phyloP scores from a whole-genome alignment of 257 asterid genomes.

The Leptodermis oblonga region DNA sequence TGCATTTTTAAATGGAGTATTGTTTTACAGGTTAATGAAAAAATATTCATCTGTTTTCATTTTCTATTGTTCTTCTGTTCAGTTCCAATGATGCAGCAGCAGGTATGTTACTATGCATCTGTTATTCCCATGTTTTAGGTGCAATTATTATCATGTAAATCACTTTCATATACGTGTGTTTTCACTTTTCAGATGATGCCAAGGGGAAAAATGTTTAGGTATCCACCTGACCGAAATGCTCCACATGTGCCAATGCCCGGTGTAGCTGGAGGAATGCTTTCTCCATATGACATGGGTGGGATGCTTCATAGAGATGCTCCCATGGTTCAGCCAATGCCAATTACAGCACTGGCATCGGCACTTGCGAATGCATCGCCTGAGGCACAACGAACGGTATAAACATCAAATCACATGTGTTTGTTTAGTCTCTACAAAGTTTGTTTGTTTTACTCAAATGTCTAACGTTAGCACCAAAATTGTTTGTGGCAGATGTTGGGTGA shows the following conservation, averaged over 20 bases:
- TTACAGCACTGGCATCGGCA: conserved; percentile 67
- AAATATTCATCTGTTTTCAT: neutral
- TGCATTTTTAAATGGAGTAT: neutral
- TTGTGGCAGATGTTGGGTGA: conserved; percentile 44
- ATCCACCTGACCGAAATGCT: conserved; percentile 67
- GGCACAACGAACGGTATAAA: conserved; percentile 67
- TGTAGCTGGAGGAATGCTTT: conserved; percentile 60
- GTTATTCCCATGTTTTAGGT: neutral
- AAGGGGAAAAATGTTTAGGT: conserved; percentile 68
- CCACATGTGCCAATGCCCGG: conserved; percentile 50
- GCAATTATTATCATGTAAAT: neutral
- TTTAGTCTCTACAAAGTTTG: neutral
- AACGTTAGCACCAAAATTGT: neutral
- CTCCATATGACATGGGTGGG: conserved; percentile 76
- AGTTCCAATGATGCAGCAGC: conserved; percentile 52
- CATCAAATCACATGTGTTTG: too few relatives aligned
- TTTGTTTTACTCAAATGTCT: neutral
- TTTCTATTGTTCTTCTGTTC: neutral
- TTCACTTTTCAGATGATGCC: conserved; percentile 52
- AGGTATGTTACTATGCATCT: conserved; percentile 21
- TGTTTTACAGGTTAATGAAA: neutral
- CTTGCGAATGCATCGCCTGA: conserved; percentile 75
- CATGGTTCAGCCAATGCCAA: conserved; percentile 63
- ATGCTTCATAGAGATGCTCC: conserved; percentile 58
- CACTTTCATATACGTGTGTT: neutral